Evolutionary conservation across 768 basidiomycete species (phyloP), one percentile per base, ranked within the genome.

Genomic region (Cubamyces sp.): DNA sequence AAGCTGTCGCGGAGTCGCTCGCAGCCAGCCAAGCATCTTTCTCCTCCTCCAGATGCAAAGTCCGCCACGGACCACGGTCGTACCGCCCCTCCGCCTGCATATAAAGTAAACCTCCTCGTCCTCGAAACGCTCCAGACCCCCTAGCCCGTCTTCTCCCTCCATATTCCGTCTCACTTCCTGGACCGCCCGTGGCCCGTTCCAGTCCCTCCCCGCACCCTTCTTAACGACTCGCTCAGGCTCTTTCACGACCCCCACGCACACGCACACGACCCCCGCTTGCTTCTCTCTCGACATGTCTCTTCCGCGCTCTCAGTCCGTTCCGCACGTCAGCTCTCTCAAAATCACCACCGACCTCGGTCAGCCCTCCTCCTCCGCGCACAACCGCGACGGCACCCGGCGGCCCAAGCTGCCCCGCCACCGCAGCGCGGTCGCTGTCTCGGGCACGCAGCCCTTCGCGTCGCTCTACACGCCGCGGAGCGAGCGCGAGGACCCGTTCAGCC

Each of bases 401-500:
- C 64, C 69, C n/a, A 60, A 57, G 28, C 46, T 66, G n/a, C 58
- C 54, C 21, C 56, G 67, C 47, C 63, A 64, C 34, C 66, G 62
- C 48, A 71, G 68, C 54, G 66, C 64, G 37, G 21, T 66, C 42
- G 55, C 34, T 15, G 34, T 64, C 66, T 45, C 66, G 57, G 68
- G 40, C 60, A 55, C 52, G 25, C 21, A 54, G 1, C 26, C 46
- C 39, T 34, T 60, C 59, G 53, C 39, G 28, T 49, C 57, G 16
- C 49, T 49, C 21, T 60, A 65, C n/a, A 65, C 64, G 21, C 72
- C 69, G 34, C 66, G 68, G 34, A 64, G 62, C 37, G 74, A 74
- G 54, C 65, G 69, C 43, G 77, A 76, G 56, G 82, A 84, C 62
- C 81, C 82, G 3, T 83, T 84, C 73, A 80, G 71, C 68, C 74